Percentiles rank a stretch among this genome's conserved stretches.
phyloP scores from a whole-genome alignment of 148 eudicot genomes.

The Drosera capensis region DNA sequence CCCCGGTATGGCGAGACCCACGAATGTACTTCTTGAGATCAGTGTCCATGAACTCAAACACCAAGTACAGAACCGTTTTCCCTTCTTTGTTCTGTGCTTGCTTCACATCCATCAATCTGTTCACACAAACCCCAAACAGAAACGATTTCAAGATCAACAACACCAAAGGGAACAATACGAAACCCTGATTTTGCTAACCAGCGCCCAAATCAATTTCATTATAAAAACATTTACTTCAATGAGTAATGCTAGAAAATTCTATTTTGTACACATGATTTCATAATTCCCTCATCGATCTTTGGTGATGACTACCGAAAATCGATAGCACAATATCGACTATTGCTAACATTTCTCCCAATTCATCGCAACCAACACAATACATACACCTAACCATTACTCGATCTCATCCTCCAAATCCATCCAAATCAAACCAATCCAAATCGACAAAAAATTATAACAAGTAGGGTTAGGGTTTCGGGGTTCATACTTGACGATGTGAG shows the following conservation, averaged over 20 bases:
- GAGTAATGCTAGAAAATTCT: too few species aligned
- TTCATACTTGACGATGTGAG: conserved; percentile 66
- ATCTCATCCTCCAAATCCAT: neutral
- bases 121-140: neutral
- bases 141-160: neutral
- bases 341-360: too few species aligned
- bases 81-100: conserved; percentile 93
- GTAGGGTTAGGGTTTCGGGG: neutral
- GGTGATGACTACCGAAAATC: too few species aligned
- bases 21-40: conserved; percentile 85
- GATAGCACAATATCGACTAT: too few species aligned
- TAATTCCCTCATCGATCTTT: too few species aligned
- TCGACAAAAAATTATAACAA: neutral
- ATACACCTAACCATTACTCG: neutral
- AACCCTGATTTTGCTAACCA: too few species aligned
- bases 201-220: too few species aligned
- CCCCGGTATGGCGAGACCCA: conserved; percentile 32
- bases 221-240: too few species aligned
- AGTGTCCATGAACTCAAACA: conserved; percentile 95
- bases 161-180: neutral
- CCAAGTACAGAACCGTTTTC: conserved; percentile 81
- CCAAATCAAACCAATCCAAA: neutral
- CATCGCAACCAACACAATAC: too few species aligned
- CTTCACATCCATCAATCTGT: conserved; percentile 83
- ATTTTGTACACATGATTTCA: too few species aligned